Base-by-base conservation (phyloP, 2,329 filamentous ascomycete species). In the Claviceps humidiphila region DNA sequence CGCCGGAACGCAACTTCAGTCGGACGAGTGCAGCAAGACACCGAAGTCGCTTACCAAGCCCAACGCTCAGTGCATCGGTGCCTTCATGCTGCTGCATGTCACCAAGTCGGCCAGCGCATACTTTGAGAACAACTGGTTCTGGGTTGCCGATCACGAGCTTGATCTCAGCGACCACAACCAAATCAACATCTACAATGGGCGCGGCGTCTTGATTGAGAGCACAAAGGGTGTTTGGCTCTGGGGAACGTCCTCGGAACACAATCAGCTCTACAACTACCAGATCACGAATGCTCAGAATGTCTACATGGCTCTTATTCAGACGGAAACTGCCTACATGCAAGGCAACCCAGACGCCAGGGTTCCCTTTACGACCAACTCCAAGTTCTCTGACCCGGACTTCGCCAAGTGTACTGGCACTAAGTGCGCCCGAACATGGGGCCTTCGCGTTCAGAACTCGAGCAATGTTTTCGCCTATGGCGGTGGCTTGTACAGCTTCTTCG, bases 121-220 rank as follows among this genome's bases (percentile, higher is more conserved):
- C 70, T 73, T 95, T 45, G 90, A 96, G 73, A 95, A 95, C 71
- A 82, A 76, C 47, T 95, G 88, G 87, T 84, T 87, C 67, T 95
- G 89, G 89, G 85, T 89, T 47, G 82, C 89, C 2, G 89, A 95
- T 66, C 89, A 95, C 72, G 87, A 94, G 64, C 83, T 95, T 24
- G 90, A 95, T 65, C 76, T 81, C 13, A 57, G 68, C 8, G 83
- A 85, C 61, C 80, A 87, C 66, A 80, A 84, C 64, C 86, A 93
- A 67, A 85, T 93, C 66, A 84, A 87, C 70, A 81, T 95, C 62
- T 95, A 85, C 78, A 94, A 87, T 65, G 89, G 89, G 47, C 87
- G 89, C 56, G 90, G 89, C 60, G 78, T 95, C 58, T 76, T 82
- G 47, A 80, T 95, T 59, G 87, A 95, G 71, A 87, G 80, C 49